Conservation (phyloP, 129 eudicot genomes). For the Ambrosia trifida region DNA sequence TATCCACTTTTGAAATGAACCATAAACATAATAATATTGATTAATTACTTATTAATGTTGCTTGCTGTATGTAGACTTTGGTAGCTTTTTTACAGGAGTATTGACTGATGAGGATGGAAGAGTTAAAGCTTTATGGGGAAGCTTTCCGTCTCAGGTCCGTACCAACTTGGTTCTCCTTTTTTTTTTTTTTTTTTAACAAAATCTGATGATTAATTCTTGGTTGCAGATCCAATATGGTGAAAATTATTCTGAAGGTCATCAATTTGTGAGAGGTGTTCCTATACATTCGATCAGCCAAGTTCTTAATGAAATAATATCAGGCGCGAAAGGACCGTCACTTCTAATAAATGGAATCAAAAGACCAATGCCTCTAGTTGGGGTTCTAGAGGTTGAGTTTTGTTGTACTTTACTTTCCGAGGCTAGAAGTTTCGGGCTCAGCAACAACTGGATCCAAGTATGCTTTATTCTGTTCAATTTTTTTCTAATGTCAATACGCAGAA, state of each 20-base stretch:
- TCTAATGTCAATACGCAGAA: background rate
- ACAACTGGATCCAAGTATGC: constrained; percentile 70
- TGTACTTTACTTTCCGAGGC: background rate
- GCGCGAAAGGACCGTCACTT: constrained; percentile 36
- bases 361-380: constrained; percentile 62
- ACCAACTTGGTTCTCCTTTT: background rate
- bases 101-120: constrained; percentile 83
- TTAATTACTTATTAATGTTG: constrained; percentile 14
- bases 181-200: background rate
- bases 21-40: background rate
- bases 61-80: constrained; percentile 62
- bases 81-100: constrained; percentile 87
- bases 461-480: background rate
- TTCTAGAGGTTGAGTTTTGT: background rate
- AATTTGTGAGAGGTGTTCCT: constrained; percentile 86
- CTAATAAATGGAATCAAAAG: constrained; percentile 82
- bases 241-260: constrained; percentile 80
- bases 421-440: background rate
- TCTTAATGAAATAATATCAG: constrained; percentile 52
- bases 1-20: constrained; percentile 7
- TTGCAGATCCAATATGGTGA: constrained; percentile 73
- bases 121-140: constrained; percentile 91
- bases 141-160: constrained; percentile 89
- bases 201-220: constrained; percentile 18
- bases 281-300: constrained; percentile 67